Evolutionary conservation across 148 eudicot species (phyloP), one percentile per base, ranked within the genome.

Genomic region (Fallopia convolvulus): DNA sequence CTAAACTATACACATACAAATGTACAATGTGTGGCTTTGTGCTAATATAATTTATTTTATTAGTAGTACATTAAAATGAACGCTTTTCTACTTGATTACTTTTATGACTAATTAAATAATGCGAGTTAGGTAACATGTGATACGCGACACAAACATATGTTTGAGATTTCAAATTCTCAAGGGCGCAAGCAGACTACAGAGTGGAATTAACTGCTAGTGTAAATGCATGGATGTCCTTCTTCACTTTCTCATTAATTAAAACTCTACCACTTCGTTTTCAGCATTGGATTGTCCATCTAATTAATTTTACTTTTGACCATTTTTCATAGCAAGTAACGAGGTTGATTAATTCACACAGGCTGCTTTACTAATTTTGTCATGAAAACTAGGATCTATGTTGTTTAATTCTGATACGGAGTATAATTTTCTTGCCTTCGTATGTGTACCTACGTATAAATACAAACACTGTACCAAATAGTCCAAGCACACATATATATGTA

Each of bases 241-340:
- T 68, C 72, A 68, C 44, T 39, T 68, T 68, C 72, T 68, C 72
- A 39, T 23, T 14, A 13, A 4, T 53, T 53, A n/a, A 36, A 36
- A 15, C 7, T 39, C 2, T 36, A 36, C 44, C 15, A 36, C 72
- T 68, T 68, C 72, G 72, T 17, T 68, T 68, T 68, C 72, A 68
- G 72, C 44, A 21, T 68, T 68, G 36, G 46, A 68, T 68, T 68
- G 44, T 68, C 72, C 72, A 33, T 33, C 20, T 68, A 68, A 33
- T 68, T 68, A 33, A 33, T 68, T 68, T 68, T 68, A 68, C 72
- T 68, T 68, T 68, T 68, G 72, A 68, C 72, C 72, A 68, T 15
- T 17, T 33, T 36, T 36, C 26, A 39, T 7, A 33, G 0, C 72
- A 68, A 61, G 32, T 70, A 46, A 77, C 80, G 11, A 81, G 76